Percentiles rank a stretch among this genome's conserved stretches.
Evolutionary conservation across 2,329 filamentous ascomycete genomes (phyloP).

Genomic region (Scedosporium boydii): DNA sequence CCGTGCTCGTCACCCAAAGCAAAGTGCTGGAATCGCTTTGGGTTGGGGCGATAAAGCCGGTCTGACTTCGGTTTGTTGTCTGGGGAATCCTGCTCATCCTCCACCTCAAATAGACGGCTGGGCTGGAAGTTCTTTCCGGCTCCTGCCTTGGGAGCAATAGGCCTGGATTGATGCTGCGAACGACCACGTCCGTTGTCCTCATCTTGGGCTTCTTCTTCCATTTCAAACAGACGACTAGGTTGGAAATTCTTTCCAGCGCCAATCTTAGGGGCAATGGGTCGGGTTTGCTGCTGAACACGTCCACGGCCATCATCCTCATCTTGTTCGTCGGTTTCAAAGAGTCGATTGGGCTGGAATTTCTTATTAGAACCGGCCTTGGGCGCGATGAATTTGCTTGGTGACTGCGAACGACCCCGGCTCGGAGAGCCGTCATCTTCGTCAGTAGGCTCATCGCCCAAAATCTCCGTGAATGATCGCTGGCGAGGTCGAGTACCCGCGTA

Average conservation of each 20-base stretch:
- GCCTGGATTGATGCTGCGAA: constrained; percentile 40
- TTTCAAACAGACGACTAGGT: constrained; percentile 54
- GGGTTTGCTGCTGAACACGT: constrained; percentile 42
- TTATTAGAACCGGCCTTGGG: constrained; percentile 43
- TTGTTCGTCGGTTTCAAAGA: constrained; percentile 42
- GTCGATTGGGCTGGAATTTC: constrained; percentile 44
- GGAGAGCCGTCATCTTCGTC: constrained; percentile 26
- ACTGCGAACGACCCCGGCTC: constrained; percentile 40
- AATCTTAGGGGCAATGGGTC: constrained; percentile 36
- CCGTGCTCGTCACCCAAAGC: constrained; percentile 57
- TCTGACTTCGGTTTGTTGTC: constrained; percentile 25
- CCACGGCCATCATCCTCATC: constrained; percentile 36
- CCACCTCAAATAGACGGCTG: constrained; percentile 53
- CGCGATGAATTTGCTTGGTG: constrained; percentile 28
- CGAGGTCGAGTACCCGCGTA: constrained; percentile 50
- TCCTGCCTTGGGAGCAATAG: constrained; percentile 40
- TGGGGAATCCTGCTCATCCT: constrained; percentile 10
- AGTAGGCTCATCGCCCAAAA: constrained; percentile 46
- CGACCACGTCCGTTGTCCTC: constrained; percentile 35
- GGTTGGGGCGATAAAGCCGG: constrained; percentile 53
- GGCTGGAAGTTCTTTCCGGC: constrained; percentile 52
- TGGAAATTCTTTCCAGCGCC: constrained; percentile 54
- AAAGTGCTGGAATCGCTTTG: constrained; percentile 57
- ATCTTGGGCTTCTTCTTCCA: constrained; percentile 36
- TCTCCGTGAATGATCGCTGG: constrained; percentile 64